Percentiles rank a stretch among this genome's conserved stretches.
Evolutionary conservation across 306 rosid genomes (phyloP).

Genomic region (Acacia melanoxylon): DNA sequence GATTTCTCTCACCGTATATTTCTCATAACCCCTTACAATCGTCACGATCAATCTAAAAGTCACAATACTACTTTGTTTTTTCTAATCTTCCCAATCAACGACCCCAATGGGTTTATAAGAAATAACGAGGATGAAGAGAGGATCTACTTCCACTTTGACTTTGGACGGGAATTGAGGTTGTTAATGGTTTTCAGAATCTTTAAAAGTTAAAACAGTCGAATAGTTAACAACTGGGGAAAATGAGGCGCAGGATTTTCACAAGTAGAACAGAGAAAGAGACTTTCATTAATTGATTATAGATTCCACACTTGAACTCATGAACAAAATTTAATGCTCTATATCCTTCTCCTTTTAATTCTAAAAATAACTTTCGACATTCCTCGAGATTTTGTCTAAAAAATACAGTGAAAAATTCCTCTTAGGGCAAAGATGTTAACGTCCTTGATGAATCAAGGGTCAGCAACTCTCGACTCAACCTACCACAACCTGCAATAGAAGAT

Average conservation of each 20-base stretch:
- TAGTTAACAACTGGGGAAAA: not conserved
- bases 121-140: no score
- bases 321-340: not conserved
- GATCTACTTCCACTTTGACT: no score
- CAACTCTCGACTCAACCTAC: constrained; percentile 14
- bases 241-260: not conserved
- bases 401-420: not conserved
- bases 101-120: no score
- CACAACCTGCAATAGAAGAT: constrained; percentile 35
- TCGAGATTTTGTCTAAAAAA: not conserved
- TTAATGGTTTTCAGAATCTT: no score
- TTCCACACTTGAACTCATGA: not conserved
- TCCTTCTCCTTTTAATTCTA: not conserved
- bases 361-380: not conserved
- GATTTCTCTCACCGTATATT: no score
- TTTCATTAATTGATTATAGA: no score
- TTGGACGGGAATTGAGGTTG: not conserved
- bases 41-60: no score
- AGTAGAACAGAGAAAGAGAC: not conserved
- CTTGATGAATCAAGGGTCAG: constrained; percentile 21
- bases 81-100: no score
- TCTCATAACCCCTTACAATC: no score
- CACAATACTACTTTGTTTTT: no score
- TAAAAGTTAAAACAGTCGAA: not conserved
- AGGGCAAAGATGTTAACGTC: not conserved